phyloP scores from a whole-genome alignment of 257 asterid species.

The Solanum rostratum region DNA sequence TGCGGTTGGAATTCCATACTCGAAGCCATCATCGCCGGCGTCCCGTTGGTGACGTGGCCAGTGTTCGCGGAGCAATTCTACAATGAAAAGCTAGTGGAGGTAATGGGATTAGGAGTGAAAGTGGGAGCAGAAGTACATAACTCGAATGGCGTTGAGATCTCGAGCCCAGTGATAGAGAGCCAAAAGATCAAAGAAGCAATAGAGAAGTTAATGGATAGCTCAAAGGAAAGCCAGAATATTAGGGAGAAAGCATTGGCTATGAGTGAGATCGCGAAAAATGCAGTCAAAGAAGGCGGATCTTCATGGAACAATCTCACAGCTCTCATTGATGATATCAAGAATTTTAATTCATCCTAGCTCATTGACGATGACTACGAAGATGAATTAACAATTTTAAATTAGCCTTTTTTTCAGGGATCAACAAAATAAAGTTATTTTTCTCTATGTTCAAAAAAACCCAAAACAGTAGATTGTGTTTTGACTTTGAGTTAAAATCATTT shows the following conservation, averaged over 20 bases:
- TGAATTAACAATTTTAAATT: no score
- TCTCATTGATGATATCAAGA: not conserved
- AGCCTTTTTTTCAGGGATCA: no score
- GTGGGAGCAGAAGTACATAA: not conserved
- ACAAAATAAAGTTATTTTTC: no score
- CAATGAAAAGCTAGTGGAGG: not conserved
- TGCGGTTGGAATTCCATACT: not conserved
- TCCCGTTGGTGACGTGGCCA: not conserved
- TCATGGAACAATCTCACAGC: not conserved
- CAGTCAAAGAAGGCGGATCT: not conserved
- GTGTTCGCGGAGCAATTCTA: not conserved
- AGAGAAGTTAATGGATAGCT: not conserved
- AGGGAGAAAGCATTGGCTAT: not conserved
- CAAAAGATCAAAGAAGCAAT: not conserved
- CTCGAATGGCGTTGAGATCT: not conserved
- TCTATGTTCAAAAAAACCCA: no score
- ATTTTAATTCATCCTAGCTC: not conserved
- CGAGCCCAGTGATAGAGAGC: not conserved
- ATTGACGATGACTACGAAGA: not conserved
- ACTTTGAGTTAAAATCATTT: no score
- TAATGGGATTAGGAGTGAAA: not conserved
- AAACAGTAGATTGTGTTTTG: no score
- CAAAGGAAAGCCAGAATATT: not conserved
- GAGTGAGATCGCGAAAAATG: not conserved
- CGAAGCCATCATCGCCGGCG: not conserved